phyloP scores from a whole-genome alignment of 352 stramenopile species.

The Pythium sukuiense region DNA sequence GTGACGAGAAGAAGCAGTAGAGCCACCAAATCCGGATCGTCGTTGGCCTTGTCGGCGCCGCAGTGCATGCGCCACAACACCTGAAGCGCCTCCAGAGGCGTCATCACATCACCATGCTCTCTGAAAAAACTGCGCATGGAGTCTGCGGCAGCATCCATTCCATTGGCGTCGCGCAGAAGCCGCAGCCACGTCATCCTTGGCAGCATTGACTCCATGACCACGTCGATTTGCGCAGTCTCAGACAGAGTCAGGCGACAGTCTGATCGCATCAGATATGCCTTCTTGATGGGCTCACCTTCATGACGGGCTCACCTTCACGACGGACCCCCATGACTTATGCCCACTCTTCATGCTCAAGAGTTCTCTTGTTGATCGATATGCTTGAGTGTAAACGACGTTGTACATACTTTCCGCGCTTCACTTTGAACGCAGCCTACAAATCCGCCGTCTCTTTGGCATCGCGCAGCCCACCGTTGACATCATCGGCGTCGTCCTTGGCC shows the following conservation, averaged over 20 bases:
- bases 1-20: conserved; percentile 22
- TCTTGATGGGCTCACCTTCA: no score
- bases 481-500: not conserved
- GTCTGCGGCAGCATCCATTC: not conserved
- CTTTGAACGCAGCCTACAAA: not conserved
- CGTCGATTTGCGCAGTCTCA: not conserved
- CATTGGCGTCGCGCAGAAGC: not conserved
- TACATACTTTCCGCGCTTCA: not conserved
- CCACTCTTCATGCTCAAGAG: no score
- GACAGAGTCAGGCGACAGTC: not conserved
- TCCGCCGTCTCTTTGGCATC: conserved; percentile 20
- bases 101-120: not conserved
- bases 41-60: not conserved
- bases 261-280: not conserved
- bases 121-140: conserved; percentile 28
- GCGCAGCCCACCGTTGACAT: not conserved
- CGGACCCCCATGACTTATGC: no score
- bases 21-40: not conserved
- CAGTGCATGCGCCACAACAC: conserved; percentile 12
- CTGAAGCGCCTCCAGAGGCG: not conserved
- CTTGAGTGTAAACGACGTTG: no score
- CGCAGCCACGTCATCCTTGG: conserved; percentile 8
- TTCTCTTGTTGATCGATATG: no score
- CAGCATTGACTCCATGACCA: not conserved
- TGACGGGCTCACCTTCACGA: no score